phyloP scores from a whole-genome alignment of 768 basidiomycete species.

The Auricularia auricula-judae region DNA sequence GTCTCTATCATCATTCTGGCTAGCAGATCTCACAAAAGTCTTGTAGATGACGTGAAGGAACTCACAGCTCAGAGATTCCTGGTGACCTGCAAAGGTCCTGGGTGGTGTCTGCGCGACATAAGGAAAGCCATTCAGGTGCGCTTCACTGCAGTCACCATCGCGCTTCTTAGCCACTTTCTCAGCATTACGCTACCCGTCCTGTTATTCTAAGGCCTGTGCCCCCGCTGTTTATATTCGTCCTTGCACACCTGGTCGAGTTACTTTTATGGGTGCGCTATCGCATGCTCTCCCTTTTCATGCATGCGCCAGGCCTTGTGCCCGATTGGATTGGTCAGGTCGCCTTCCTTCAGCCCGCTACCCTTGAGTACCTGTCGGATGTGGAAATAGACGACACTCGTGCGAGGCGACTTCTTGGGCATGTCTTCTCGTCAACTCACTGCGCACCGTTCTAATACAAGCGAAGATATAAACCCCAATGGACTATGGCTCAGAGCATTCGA shows the following conservation, averaged over 20 bases:
- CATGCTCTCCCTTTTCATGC: constrained; percentile 9
- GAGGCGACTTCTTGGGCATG: constrained; percentile 21
- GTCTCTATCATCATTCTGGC: neutral
- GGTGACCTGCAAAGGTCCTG: constrained; percentile 22
- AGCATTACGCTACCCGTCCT: constrained; percentile 21
- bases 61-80: constrained; percentile 24
- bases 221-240: constrained; percentile 19
- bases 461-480: constrained; percentile 23
- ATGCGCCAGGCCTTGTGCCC: constrained; percentile 13
- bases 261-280: constrained; percentile 23
- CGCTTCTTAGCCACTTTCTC: neutral
- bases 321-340: constrained; percentile 21
- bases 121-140: constrained; percentile 23
- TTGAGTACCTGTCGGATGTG: constrained; percentile 21
- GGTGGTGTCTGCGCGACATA: constrained; percentile 20
- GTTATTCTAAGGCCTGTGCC: constrained; percentile 19
- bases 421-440: neutral
- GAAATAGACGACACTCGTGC: constrained; percentile 26
- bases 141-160: neutral
- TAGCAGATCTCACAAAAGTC: neutral
- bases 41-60: constrained; percentile 13
- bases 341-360: constrained; percentile 22
- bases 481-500: constrained; percentile 20
- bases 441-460: neutral
- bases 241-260: constrained; percentile 22